Percentiles rank a stretch among this genome's conserved stretches.
Evolutionary conservation across 257 asterid genomes (phyloP).

Genomic region (Salvia miltiorrhiza): DNA sequence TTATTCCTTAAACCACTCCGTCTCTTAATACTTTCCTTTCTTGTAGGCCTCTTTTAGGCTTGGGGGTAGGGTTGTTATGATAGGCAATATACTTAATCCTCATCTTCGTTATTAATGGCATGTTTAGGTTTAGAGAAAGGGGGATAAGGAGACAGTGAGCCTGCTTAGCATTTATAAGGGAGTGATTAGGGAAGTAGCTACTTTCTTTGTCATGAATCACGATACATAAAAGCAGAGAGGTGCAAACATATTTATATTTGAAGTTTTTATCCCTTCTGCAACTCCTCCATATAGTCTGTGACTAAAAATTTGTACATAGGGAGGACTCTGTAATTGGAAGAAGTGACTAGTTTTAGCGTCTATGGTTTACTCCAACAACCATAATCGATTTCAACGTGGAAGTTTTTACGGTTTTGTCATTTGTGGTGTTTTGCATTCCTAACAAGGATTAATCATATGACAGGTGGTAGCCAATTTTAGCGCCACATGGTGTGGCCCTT

Average conservation of each 20-base stretch:
- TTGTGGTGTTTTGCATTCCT: constrained; percentile 6
- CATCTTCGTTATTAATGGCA: neutral
- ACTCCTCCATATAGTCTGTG: neutral
- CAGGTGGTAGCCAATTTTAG: constrained; percentile 84
- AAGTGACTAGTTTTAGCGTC: neutral
- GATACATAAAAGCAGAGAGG: no score
- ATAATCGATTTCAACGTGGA: neutral
- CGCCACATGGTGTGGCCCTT: constrained; percentile 98
- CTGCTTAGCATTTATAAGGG: neutral
- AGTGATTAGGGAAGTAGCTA: neutral
- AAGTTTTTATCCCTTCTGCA: neutral
- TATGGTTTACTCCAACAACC: neutral
- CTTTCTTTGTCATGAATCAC: neutral
- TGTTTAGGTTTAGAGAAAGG: neutral
- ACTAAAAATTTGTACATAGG: neutral
- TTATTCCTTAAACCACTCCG: neutral
- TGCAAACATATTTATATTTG: neutral
- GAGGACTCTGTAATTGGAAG: neutral
- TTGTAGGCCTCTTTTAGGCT: neutral
- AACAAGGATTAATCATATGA: constrained; percentile 14
- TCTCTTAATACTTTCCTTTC: neutral
- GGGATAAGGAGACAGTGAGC: neutral
- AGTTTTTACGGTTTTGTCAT: neutral
- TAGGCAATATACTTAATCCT: neutral
- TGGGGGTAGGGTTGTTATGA: neutral